These are phyloP conservation scores for Torulaspora delbrueckii DNA, from an alignment of 805 yeast genomes.

Conservation along the genomic window DNA sequence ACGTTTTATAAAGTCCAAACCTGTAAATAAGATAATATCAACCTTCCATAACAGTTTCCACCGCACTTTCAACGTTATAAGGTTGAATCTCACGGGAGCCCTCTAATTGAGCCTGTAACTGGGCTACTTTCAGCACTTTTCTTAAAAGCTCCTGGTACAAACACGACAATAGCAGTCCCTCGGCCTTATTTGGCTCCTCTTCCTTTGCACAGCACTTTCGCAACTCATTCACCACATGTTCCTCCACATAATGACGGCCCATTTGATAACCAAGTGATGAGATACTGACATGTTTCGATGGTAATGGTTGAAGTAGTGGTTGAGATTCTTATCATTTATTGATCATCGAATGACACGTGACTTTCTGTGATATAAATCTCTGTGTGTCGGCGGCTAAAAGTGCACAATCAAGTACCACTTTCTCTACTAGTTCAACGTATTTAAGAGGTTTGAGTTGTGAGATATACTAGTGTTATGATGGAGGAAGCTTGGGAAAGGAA, in stretches of 20 bases:
- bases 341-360: neutral
- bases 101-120: conserved; percentile 36
- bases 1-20: conserved; percentile 25
- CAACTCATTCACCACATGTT: conserved; percentile 9
- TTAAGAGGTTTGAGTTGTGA: neutral
- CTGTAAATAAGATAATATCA: neutral
- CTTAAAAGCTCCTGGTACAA: conserved; percentile 16
- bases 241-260: conserved; percentile 6
- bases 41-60: conserved; percentile 17
- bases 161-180: conserved; percentile 13
- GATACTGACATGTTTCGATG: too few species aligned
- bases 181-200: conserved; percentile 14
- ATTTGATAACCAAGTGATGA: neutral
- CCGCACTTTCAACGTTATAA: conserved; percentile 39
- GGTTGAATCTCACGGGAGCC: conserved; percentile 42
- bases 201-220: conserved; percentile 2
- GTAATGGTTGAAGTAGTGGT: neutral
- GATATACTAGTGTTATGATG: neutral
- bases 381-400: conserved; percentile 11
- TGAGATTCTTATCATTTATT: neutral
- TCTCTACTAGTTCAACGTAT: neutral
- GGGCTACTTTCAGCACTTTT: conserved; percentile 38
- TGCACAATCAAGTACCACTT: neutral
- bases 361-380: neutral
- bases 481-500: neutral